Evolutionary conservation across 805 yeast species (phyloP).

Genomic region (Hanseniaspora taiwanica): DNA sequence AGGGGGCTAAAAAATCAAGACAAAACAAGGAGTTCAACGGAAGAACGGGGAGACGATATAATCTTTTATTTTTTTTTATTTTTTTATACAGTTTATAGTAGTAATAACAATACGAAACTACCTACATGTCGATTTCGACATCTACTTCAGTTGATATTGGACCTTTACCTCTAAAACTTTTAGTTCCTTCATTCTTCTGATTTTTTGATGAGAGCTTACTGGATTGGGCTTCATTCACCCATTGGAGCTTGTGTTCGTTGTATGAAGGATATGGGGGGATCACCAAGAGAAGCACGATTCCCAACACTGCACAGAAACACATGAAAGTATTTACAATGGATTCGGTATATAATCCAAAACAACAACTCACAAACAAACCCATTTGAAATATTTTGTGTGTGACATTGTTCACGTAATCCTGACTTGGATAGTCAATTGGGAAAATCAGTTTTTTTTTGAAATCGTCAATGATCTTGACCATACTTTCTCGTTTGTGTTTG

Average conservation of each 20-base stretch:
- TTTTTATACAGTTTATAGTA: too few species aligned
- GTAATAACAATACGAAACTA: too few species aligned
- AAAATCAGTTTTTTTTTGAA: conserved; percentile 15
- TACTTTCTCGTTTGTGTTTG: conserved; percentile 5
- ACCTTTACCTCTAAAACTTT: conserved; percentile 8
- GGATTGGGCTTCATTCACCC: conserved; percentile 28
- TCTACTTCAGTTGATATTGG: neutral
- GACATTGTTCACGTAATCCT: conserved; percentile 11
- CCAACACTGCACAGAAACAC: conserved; percentile 26
- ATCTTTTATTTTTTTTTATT: conserved; percentile 2
- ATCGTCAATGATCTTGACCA: conserved; percentile 23
- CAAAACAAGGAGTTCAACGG: too few species aligned
- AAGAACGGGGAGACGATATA: too few species aligned
- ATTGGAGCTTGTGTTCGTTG: conserved; percentile 34
- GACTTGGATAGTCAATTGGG: conserved; percentile 25
- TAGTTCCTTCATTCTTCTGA: too few species aligned
- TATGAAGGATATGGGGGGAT: conserved; percentile 50
- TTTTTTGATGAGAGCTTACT: too few species aligned
- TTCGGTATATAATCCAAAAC: conserved; percentile 36
- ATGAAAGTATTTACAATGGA: conserved; percentile 29
- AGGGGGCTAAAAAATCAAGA: too few species aligned
- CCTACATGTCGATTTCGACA: neutral
- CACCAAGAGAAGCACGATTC: conserved; percentile 25
- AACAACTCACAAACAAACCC: conserved; percentile 26
- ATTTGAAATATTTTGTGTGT: conserved; percentile 10